Evolutionary conservation across 345 rosid species (phyloP), one percentile per base, ranked within the genome.

Genomic region (Mallotus nudiflorus): DNA sequence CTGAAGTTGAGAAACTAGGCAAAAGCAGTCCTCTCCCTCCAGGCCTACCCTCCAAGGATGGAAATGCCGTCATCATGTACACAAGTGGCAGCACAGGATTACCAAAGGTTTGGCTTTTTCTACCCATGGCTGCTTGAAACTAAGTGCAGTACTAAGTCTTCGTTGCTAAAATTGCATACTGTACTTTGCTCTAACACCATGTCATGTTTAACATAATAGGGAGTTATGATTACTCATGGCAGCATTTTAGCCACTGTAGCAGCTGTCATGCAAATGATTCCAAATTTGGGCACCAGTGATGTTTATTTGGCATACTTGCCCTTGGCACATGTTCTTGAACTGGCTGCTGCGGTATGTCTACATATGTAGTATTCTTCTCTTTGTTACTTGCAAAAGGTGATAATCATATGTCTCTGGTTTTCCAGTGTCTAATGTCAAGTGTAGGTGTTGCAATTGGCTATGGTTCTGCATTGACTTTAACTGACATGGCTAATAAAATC

Each of bases 71-170:
- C 68, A 78, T 93, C 66, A 89, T 93, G 98, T 93, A 89, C 74
- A 93, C 98, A 40, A 93, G 98, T 73, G 98, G 98, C 71, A 93
- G 98, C 74, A 87, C 96, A 1, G 97, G 98, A 69, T 76, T 91
- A 65, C 97, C 97, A 65, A 93, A 93, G 97, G 98, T 93, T 77
- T 46, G 77, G 42, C 65, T 77, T 37, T 75, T 50, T 65, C 37
- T 33, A 6, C 35, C 28, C 16, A 48, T 65, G 3, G 25, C 49
- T 59, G 29, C 48, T 62, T 7, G 53, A 60, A 16, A 45, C 45
- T 75, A 16, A 42, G 7, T 42, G 4, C 11, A 42, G 46, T 42
- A 9, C 13, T 42, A 42, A 42, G 1, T 42, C 11, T 42, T 9
- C 18, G 13, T 66, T 25, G n/a, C 15, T 13, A 42, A 52, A 33